Evolutionary conservation across 1,284 basidiomycete genomes (phyloP).

Genomic region (Cerioporus squamosus): DNA sequence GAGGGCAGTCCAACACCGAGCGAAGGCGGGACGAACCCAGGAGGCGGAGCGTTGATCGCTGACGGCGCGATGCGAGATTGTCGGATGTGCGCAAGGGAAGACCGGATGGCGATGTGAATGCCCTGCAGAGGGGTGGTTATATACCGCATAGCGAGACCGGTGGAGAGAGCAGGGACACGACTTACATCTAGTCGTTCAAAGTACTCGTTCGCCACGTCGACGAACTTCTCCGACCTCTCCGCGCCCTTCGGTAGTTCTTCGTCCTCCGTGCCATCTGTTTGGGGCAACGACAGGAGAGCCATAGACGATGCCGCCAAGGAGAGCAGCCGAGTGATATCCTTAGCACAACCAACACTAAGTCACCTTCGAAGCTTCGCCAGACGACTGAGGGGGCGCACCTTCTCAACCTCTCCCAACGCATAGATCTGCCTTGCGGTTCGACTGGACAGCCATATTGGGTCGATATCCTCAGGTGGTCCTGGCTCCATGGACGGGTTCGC

Average conservation of each 20-base stretch:
- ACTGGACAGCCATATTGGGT: constrained; percentile 81
- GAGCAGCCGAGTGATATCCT: constrained; percentile 79
- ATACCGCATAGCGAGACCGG: too few relatives aligned
- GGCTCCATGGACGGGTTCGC: constrained; percentile 3
- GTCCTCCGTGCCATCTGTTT: constrained; percentile 70
- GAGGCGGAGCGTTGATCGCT: constrained; percentile 76
- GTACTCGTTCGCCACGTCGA: constrained; percentile 81
- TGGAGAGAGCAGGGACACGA: constrained; percentile 11
- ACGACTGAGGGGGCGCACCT: constrained; percentile 46
- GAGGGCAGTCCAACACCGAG: constrained; percentile 75
- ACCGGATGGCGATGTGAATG: constrained; percentile 75
- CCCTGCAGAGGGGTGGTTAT: constrained; percentile 43
- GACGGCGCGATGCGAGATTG: constrained; percentile 83
- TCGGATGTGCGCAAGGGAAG: constrained; percentile 77
- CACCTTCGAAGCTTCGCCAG: not conserved
- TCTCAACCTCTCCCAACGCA: constrained; percentile 80
- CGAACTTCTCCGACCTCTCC: constrained; percentile 82
- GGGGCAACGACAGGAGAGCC: constrained; percentile 75
- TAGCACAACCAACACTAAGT: not conserved
- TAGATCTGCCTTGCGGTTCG: constrained; percentile 81
- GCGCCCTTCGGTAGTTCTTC: constrained; percentile 70
- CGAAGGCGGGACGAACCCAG: constrained; percentile 72
- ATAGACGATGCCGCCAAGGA: constrained; percentile 76
- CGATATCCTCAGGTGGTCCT: constrained; percentile 33
- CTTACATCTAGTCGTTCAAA: constrained; percentile 80